Base-by-base conservation (phyloP, 1,284 basidiomycete genomes). In the Rhodotorula sp. region DNA sequence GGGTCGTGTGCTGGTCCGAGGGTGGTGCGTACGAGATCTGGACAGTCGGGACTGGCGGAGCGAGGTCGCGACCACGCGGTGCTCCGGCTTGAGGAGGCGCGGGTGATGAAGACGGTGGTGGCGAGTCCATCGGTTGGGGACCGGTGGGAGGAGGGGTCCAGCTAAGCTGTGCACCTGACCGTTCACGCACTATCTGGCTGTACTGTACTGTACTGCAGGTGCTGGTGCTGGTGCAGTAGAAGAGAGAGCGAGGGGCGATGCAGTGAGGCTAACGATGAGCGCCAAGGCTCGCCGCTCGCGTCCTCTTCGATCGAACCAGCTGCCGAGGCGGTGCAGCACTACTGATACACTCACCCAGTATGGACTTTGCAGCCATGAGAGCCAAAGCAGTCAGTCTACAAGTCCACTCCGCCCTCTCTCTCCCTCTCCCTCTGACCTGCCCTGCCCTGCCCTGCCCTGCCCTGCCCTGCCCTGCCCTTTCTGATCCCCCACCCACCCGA, bases 361-460 rank as follows among this genome's bases (percentile, higher is more conserved):
- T 61, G 60, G 33, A 61, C 60, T 61, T 67, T 46, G 57, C 61
- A 18, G 69, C 63, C 3, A 46, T 70, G 1, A 56, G 65, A 10
- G 42, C 37, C 14, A 70, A 53, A 30, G 69, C 68, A 18, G 69
- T 70, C 17, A 20, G 62, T 61, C 64, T 4, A 42, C 20, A n/a
- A 12, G 45, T 29, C 58, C 10, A 20, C 30, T 22, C 42, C 44
- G 20, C 7, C 29, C 17, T 1, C 30, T 7, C 54, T 18, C 0
- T 60, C 8, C 54, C 7, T 18, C 15, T 33, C 6, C 6, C 33
- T 4, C 56, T 48, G 42, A 46, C 56, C 29, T n/a, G 15, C 48
- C n/a, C n/a, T n/a, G n/a, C n/a, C n/a, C n/a, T n/a, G n/a, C n/a
- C n/a, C n/a, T n/a, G n/a, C n/a, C n/a, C n/a, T n/a, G n/a, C n/a